phyloP scores from a whole-genome alignment of 2,329 filamentous ascomycete genomes.

The Fusarium coicis region DNA sequence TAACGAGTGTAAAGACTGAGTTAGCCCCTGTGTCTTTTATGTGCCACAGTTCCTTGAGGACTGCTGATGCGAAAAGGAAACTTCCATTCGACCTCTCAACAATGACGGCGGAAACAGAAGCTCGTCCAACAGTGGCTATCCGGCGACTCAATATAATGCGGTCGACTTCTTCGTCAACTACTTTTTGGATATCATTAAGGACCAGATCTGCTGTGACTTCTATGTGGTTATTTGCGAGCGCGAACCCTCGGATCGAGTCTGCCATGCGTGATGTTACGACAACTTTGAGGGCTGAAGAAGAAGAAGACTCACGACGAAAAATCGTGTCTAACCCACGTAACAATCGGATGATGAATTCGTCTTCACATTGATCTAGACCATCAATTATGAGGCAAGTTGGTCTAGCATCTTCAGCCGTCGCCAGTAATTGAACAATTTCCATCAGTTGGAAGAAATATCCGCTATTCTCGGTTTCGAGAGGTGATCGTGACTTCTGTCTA shows the following conservation, averaged over 20 bases:
- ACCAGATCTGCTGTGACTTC: conserved; percentile 20
- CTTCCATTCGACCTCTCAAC: conserved; percentile 37
- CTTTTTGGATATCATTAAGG: conserved; percentile 27
- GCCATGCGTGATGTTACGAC: conserved; percentile 26
- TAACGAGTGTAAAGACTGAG: conserved; percentile 33
- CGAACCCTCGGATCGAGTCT: conserved; percentile 33
- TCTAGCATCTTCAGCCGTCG: conserved; percentile 1
- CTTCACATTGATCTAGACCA: conserved; percentile 32
- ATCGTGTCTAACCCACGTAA: conserved; percentile 29
- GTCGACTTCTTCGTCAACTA: conserved; percentile 35
- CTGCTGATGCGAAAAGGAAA: conserved; percentile 34
- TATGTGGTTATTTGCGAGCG: conserved; percentile 24
- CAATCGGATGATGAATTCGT: conserved; percentile 19
- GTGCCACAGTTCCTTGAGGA: conserved; percentile 35
- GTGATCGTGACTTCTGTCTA: conserved; percentile 2
- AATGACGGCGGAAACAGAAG: conserved; percentile 31
- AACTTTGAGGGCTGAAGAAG: conserved; percentile 3
- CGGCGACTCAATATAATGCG: conserved; percentile 32
- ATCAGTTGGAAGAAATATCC: conserved; percentile 31
- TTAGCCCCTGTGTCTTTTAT: conserved; percentile 37
- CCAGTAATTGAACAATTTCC: conserved; percentile 25
- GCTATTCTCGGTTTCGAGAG: background rate
- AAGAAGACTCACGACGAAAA: conserved; percentile 18
- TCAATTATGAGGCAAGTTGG: conserved; percentile 33
- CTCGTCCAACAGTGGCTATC: conserved; percentile 27